These are phyloP conservation scores for Trichothecium sympodiale DNA, from an alignment of 2,329 filamentous ascomycete genomes.

Conservation along the genomic window DNA sequence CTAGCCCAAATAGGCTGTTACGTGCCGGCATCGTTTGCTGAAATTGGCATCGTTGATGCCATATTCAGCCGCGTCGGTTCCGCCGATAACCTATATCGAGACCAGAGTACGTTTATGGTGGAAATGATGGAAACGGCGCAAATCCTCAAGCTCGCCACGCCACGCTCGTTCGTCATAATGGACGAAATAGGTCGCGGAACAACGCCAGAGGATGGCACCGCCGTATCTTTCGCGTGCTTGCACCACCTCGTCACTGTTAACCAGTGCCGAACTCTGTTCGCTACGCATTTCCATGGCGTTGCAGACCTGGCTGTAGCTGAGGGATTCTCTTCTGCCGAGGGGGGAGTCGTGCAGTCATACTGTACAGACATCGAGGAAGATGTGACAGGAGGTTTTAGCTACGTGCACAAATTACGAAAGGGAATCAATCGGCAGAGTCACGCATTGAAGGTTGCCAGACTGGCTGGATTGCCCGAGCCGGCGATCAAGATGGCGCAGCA, in stretches of 20 bases:
- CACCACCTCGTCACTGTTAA: slow-evolving; percentile 74
- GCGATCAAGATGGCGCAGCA: slow-evolving; percentile 57
- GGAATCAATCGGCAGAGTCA: slow-evolving; percentile 84
- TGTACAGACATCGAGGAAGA: slow-evolving; percentile 86
- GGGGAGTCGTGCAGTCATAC: slow-evolving; percentile 53
- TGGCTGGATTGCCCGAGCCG: slow-evolving; percentile 70
- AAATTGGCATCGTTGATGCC: slow-evolving; percentile 87
- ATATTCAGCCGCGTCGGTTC: slow-evolving; percentile 90
- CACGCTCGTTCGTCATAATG: slow-evolving; percentile 89
- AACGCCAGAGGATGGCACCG: slow-evolving; percentile 82
- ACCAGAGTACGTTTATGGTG: slow-evolving; percentile 98
- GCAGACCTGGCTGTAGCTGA: slow-evolving; percentile 60
- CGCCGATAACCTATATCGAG: slow-evolving; percentile 85
- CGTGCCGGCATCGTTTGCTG: slow-evolving; percentile 78
- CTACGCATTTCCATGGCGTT: slow-evolving; percentile 85
- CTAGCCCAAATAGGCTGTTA: slow-evolving; percentile 88
- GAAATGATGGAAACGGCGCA: slow-evolving; percentile 96
- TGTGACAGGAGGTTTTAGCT: slow-evolving; percentile 60
- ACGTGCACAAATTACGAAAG: slow-evolving; percentile 69
- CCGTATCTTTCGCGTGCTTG: slow-evolving; percentile 80
- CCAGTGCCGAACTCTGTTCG: slow-evolving; percentile 72
- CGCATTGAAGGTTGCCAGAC: slow-evolving; percentile 82
- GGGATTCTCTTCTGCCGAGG: slow-evolving; percentile 21
- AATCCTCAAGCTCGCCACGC: slow-evolving; percentile 77
- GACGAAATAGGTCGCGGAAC: slow-evolving; percentile 94